A percentile compares a stretch with the other conserved stretches of the same genome.
phyloP scores from a whole-genome alignment of 805 yeast genomes.

The Debaryomyces tyrocola region DNA sequence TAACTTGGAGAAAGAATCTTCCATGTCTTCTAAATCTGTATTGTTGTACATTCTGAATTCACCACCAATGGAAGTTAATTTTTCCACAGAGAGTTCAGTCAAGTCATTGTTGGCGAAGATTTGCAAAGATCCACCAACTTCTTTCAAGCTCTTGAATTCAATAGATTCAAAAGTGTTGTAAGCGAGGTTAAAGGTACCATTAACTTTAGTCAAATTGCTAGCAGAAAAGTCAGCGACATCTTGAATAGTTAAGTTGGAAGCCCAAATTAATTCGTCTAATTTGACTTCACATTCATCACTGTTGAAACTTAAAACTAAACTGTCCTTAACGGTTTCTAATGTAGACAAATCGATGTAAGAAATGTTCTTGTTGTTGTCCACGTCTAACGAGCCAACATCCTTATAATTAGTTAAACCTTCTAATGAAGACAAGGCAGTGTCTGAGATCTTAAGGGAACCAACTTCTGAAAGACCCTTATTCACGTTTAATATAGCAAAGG shows the following conservation, averaged over 20 bases:
- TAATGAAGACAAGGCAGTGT: slow-evolving; percentile 41
- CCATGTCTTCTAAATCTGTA: slow-evolving; percentile 34
- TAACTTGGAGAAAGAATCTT: slow-evolving; percentile 27
- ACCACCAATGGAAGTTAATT: slow-evolving; percentile 38
- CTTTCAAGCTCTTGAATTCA: slow-evolving; percentile 28
- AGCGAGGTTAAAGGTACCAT: slow-evolving; percentile 40
- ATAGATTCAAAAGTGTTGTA: slow-evolving; percentile 38
- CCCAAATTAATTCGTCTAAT: slow-evolving; percentile 38
- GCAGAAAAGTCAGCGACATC: slow-evolving; percentile 35
- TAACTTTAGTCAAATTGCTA: slow-evolving; percentile 34
- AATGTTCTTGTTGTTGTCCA: slow-evolving; percentile 46
- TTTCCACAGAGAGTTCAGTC: slow-evolving; percentile 25
- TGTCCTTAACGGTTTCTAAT: slow-evolving; percentile 33
- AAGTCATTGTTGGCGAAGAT: slow-evolving; percentile 44
- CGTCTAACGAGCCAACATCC: slow-evolving; percentile 33
- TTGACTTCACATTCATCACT: slow-evolving; percentile 32
- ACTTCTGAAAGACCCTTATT: slow-evolving; percentile 37
- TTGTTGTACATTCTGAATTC: slow-evolving; percentile 43
- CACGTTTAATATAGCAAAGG: slow-evolving; percentile 37
- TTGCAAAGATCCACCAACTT: slow-evolving; percentile 41
- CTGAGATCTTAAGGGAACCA: slow-evolving; percentile 34
- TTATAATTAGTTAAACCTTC: slow-evolving; percentile 32
- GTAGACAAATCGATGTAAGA: slow-evolving; percentile 31
- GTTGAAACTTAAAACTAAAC: slow-evolving; percentile 42
- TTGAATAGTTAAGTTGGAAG: slow-evolving; percentile 45